Evolutionary conservation across 1,139 yeast species (phyloP).

Genomic region (Candida tetrigidarum): DNA sequence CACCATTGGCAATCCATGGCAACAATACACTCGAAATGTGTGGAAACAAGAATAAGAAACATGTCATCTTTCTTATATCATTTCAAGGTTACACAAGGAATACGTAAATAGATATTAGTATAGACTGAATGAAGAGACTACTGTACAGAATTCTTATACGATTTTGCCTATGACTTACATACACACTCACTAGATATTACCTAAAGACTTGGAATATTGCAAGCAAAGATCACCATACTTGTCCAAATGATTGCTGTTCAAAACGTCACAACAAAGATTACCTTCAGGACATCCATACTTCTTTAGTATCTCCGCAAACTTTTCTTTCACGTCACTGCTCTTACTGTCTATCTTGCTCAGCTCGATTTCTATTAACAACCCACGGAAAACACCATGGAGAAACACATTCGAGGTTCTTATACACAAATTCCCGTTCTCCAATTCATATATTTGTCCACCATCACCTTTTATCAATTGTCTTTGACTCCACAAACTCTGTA

Average conservation of each 20-base stretch:
- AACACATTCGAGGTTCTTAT: constrained; percentile 73
- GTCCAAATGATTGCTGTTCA: constrained; percentile 33
- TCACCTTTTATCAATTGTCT: constrained; percentile 79
- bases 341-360: constrained; percentile 23
- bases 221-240: constrained; percentile 48
- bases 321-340: constrained; percentile 20
- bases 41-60: too few relatives aligned
- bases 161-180: too few relatives aligned
- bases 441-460: constrained; percentile 67
- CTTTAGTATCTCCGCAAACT: constrained; percentile 32
- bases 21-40: too few relatives aligned
- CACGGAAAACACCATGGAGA: constrained; percentile 75
- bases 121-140: too few relatives aligned
- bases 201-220: constrained; percentile 46
- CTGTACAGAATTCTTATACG: too few relatives aligned
- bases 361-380: constrained; percentile 65
- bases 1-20: too few relatives aligned
- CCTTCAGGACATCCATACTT: constrained; percentile 49
- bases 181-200: not conserved
- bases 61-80: too few relatives aligned
- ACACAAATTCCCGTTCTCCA: constrained; percentile 49
- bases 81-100: too few relatives aligned
- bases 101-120: too few relatives aligned
- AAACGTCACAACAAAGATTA: constrained; percentile 35
- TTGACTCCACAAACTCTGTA: constrained; percentile 73